Percentiles rank a stretch among this genome's conserved stretches.
These are phyloP conservation scores for Fusarium drepaniforme DNA, from an alignment of 2,329 filamentous ascomycete species.

Conservation along the genomic window DNA sequence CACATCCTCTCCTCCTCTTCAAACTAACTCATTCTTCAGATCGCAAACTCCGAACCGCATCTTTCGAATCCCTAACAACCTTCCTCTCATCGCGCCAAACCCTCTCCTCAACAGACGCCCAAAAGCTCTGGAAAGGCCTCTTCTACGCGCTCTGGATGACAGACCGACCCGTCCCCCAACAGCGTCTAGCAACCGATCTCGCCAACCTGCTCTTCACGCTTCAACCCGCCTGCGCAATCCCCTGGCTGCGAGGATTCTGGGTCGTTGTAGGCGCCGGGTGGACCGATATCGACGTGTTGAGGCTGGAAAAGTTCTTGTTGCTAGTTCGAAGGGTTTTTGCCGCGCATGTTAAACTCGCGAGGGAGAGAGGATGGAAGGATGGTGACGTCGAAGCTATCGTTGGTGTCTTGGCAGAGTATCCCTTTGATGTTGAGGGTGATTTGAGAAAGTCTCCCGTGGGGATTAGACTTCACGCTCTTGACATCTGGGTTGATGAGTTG, in stretches of 20 bases:
- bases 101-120: conserved; percentile 76
- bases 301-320: conserved; percentile 94
- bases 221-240: conserved; percentile 56
- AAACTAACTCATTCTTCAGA: conserved; percentile 62
- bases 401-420: conserved; percentile 45
- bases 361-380: conserved; percentile 51
- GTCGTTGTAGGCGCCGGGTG: conserved; percentile 77
- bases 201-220: conserved; percentile 74
- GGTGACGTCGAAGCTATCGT: conserved; percentile 45
- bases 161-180: conserved; percentile 89
- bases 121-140: conserved; percentile 95
- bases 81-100: conserved; percentile 76
- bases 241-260: conserved; percentile 77
- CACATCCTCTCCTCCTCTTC: neutral
- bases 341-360: conserved; percentile 70
- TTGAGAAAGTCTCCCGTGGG: conserved; percentile 81
- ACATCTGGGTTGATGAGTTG: conserved; percentile 93
- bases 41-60: conserved; percentile 80
- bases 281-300: conserved; percentile 79
- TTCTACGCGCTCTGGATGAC: conserved; percentile 97
- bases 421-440: conserved; percentile 51
- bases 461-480: conserved; percentile 85
- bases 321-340: conserved; percentile 84
- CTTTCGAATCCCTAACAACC: conserved; percentile 79
- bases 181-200: conserved; percentile 83